A percentile compares a stretch with the other conserved stretches of the same genome.
Evolutionary conservation across 1,139 yeast species (phyloP).

Genomic region (Meyerozyma guilliermondii): DNA sequence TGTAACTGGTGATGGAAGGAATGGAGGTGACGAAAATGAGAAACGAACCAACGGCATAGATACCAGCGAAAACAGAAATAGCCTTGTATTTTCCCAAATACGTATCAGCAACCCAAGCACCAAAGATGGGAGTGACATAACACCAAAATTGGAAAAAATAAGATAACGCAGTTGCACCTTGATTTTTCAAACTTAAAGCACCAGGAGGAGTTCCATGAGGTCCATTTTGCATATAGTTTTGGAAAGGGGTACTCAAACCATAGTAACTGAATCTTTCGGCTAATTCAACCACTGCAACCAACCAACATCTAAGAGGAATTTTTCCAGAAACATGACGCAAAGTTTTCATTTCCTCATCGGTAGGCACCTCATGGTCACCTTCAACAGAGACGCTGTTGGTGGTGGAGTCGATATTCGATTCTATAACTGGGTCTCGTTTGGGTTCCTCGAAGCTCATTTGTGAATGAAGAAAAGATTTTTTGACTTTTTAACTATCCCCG

Average conservation of each 20-base stretch:
- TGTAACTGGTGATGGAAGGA: constrained; percentile 51
- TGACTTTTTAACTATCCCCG: background rate
- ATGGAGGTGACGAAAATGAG: constrained; percentile 68
- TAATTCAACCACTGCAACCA: constrained; percentile 73
- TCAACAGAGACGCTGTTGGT: background rate
- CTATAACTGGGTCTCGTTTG: background rate
- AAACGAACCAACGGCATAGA: constrained; percentile 60
- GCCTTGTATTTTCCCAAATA: constrained; percentile 70
- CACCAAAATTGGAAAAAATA: constrained; percentile 81
- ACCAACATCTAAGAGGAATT: constrained; percentile 49
- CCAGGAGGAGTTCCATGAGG: constrained; percentile 50
- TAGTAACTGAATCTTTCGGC: constrained; percentile 84
- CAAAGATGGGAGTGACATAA: constrained; percentile 72
- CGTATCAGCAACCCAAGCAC: constrained; percentile 75
- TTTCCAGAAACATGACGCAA: constrained; percentile 38
- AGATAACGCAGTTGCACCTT: constrained; percentile 70
- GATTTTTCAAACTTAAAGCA: constrained; percentile 55
- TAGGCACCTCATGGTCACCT: constrained; percentile 25
- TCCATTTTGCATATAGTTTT: constrained; percentile 66
- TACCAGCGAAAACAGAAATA: constrained; percentile 53
- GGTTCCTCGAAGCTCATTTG: background rate
- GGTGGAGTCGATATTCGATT: background rate
- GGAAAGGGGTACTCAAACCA: constrained; percentile 72
- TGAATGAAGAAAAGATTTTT: background rate
- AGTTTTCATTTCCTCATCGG: constrained; percentile 33